A percentile compares a stretch with the other conserved stretches of the same genome.
Conservation (phyloP, 2,329 filamentous ascomycete species). For the Oidium heveae region DNA sequence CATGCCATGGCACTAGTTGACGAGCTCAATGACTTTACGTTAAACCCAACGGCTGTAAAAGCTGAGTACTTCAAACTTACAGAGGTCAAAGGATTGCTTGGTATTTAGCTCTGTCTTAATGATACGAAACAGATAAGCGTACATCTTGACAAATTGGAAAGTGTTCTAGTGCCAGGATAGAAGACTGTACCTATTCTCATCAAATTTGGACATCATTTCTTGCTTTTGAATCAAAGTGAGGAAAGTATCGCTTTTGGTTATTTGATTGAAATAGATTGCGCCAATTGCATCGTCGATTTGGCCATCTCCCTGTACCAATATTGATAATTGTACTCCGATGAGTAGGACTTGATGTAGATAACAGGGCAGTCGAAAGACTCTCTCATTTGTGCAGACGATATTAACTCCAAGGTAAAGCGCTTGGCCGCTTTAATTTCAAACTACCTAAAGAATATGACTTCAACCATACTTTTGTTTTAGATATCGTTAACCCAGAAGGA, state of each 20-base stretch:
- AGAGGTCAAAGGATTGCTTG: too few relatives aligned
- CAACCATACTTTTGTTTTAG: conserved; percentile 1
- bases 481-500: conserved; percentile 1
- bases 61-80: too few relatives aligned
- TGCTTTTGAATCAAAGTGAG: not conserved
- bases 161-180: not conserved
- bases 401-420: not conserved
- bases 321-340: not conserved
- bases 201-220: not conserved
- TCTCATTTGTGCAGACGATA: not conserved
- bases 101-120: not conserved
- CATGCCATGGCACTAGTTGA: too few relatives aligned
- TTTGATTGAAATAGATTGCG: not conserved
- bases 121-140: not conserved
- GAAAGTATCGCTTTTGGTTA: not conserved
- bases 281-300: not conserved
- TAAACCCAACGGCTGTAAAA: too few relatives aligned
- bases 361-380: not conserved
- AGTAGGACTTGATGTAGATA: not conserved
- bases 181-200: not conserved
- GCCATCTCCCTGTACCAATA: not conserved
- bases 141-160: not conserved
- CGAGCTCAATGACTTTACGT: too few relatives aligned
- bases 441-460: not conserved
- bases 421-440: not conserved